Base-by-base conservation (phyloP, 352 stramenopile species). In the Phytophthora litchii region DNA sequence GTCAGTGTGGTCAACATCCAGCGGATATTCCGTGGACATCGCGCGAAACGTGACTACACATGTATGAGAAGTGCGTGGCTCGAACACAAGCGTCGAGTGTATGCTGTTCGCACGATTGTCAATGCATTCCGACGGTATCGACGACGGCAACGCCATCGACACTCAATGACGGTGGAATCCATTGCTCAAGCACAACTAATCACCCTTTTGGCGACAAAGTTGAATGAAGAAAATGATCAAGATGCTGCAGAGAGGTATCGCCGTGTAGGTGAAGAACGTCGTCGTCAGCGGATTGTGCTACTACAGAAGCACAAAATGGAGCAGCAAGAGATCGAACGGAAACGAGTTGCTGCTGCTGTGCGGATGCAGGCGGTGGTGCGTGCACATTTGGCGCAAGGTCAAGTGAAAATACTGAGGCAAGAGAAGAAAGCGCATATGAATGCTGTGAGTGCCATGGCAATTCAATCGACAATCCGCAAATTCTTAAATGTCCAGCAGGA, bases 381-480 rank as follows among this genome's bases (percentile, higher is more conserved):
- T 17, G 69, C 64, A 13, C 72, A 85, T 27, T 62, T 71, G 17
- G 80, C 77, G 2, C 70, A 77, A 20, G 58, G 60, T 3, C 45
- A 72, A 43, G 70, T 57, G 0, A 45, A 54, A 6, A 31, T 42
- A 4, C 38, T 86, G 12, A 53, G 75, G 2, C 58, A 80, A 25
- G 77, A 89, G 50, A 74, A 72, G 11, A 78, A 79, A 3, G 73
- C 79, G 0, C 77, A 90, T n/a, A 47, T 83, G 42, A 72, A 76
- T 5, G 75, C 80, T 0, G 74, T 81, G 21, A 81, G 76, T 4
- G 78, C 70, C 13, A 89, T 88, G 55, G 70, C 72, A 4, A 87
- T 94, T 29, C 85, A 94, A 60, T 89, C 75, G 20, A 82, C 66
- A 23, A 88, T 88, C 16, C 85, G 85, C 23, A 74, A 64, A 23